Conservation (phyloP, 1,139 yeast species). For the Blastobotrys persicus region DNA sequence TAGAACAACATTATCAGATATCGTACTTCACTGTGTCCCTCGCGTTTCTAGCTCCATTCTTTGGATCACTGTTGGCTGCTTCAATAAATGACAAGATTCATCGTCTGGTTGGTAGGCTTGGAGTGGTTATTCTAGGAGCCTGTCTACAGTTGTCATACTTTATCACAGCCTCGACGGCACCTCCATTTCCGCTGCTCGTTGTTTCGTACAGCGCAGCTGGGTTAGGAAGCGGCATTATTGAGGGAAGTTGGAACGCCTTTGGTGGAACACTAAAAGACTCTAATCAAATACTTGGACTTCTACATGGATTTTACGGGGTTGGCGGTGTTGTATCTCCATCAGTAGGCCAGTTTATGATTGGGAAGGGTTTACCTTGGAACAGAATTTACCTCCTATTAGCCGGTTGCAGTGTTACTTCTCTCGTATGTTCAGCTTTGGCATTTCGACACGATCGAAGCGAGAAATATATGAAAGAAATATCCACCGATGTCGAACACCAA, state of each 20-base stretch:
- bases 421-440: conserved; percentile 18
- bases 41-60: conserved; percentile 33
- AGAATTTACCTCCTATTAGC: conserved; percentile 49
- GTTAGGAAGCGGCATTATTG: conserved; percentile 53
- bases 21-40: conserved; percentile 30
- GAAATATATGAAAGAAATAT: conserved; percentile 13
- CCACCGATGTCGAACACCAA: conserved; percentile 2
- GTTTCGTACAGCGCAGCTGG: conserved; percentile 59
- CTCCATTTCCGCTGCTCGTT: conserved; percentile 42
- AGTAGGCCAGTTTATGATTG: conserved; percentile 52
- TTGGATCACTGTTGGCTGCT: conserved; percentile 42
- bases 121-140: conserved; percentile 43
- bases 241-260: conserved; percentile 57
- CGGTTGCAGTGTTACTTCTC: conserved; percentile 39
- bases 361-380: conserved; percentile 51
- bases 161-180: conserved; percentile 44
- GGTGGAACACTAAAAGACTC: conserved; percentile 50
- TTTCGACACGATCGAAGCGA: conserved; percentile 24
- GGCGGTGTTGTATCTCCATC: conserved; percentile 63
- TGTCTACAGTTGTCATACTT: conserved; percentile 42
- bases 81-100: conserved; percentile 38
- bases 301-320: conserved; percentile 59
- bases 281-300: conserved; percentile 49
- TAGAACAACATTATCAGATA: conserved; percentile 28
- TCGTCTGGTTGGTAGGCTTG: conserved; percentile 43